Conservation (phyloP, 805 yeast species). For the Cyberlindnera euphorbiiphila region DNA sequence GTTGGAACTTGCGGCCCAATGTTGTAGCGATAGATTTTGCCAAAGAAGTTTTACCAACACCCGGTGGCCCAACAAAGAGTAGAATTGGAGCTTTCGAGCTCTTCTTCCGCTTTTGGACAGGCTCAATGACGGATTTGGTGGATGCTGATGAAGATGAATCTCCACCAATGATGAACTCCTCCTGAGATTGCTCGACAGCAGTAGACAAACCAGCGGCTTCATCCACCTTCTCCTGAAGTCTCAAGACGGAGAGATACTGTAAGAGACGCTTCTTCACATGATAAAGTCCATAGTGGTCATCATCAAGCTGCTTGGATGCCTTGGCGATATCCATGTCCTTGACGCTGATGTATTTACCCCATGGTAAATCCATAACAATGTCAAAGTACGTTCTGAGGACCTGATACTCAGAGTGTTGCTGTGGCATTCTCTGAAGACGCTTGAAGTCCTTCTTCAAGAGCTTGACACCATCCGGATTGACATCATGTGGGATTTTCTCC, state of each 20-base stretch:
- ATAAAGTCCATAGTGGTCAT: constrained; percentile 76
- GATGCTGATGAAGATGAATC: constrained; percentile 1
- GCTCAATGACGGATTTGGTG: constrained; percentile 5
- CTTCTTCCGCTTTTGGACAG: constrained; percentile 9
- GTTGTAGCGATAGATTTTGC: constrained; percentile 79
- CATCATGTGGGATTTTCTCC: constrained; percentile 24
- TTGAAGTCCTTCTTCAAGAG: constrained; percentile 47
- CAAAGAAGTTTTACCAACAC: constrained; percentile 86
- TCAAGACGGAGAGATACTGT: constrained; percentile 76
- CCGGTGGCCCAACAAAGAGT: constrained; percentile 87
- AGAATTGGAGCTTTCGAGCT: constrained; percentile 62
- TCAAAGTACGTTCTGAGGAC: constrained; percentile 63
- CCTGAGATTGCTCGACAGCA: constrained; percentile 10
- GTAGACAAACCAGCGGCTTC: constrained; percentile 5
- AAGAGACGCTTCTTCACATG: constrained; percentile 70
- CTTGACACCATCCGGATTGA: constrained; percentile 40
- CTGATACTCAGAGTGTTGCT: constrained; percentile 60
- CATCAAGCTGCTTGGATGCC: constrained; percentile 57
- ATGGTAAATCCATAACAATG: constrained; percentile 61
- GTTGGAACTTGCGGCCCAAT: constrained; percentile 68
- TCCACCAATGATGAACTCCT: constrained; percentile 20
- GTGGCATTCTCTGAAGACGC: constrained; percentile 47
- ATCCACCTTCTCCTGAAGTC: constrained; percentile 36
- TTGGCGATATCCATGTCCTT: constrained; percentile 42
- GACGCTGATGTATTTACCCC: constrained; percentile 34